These are phyloP conservation scores for Ganoderma sinense DNA, from an alignment of 1,284 basidiomycete genomes.

Conservation along the genomic window DNA sequence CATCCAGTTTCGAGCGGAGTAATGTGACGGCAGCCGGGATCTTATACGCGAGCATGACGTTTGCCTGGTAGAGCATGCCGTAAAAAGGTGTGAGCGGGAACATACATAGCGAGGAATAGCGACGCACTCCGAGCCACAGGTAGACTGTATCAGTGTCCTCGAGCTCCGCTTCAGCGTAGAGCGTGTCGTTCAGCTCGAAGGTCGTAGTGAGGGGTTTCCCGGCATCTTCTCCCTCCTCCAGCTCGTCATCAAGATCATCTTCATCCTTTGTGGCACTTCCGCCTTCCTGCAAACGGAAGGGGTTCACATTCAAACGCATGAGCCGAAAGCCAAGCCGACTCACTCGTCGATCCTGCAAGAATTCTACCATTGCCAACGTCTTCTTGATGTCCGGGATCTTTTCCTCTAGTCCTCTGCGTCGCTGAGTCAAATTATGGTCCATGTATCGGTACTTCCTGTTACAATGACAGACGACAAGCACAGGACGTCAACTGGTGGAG, in stretches of 20 bases:
- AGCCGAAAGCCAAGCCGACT: constrained; percentile 36
- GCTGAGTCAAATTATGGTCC: constrained; percentile 88
- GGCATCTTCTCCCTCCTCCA: constrained; percentile 49
- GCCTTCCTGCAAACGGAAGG: constrained; percentile 56
- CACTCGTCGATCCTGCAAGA: constrained; percentile 76
- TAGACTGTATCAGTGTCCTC: constrained; percentile 91
- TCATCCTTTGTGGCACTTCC: constrained; percentile 56
- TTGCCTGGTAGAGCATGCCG: constrained; percentile 68
- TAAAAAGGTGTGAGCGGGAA: constrained; percentile 3
- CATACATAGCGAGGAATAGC: constrained; percentile 10
- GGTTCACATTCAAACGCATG: not conserved
- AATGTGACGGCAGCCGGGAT: constrained; percentile 83
- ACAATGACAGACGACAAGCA: not conserved
- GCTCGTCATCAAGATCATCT: constrained; percentile 59
- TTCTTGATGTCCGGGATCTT: constrained; percentile 98
- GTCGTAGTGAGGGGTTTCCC: constrained; percentile 80
- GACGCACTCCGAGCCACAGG: constrained; percentile 94
- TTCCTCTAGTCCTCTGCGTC: constrained; percentile 83
- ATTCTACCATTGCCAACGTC: constrained; percentile 91
- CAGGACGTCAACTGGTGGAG: constrained; percentile 15
- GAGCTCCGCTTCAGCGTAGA: constrained; percentile 91
- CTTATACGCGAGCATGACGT: constrained; percentile 97
- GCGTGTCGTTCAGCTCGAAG: constrained; percentile 96
- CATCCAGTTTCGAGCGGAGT: constrained; percentile 79
- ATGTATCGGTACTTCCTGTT: constrained; percentile 98